These are phyloP conservation scores for Camelina neglecta DNA, from an alignment of 345 rosid genomes.

Conservation along the genomic window DNA sequence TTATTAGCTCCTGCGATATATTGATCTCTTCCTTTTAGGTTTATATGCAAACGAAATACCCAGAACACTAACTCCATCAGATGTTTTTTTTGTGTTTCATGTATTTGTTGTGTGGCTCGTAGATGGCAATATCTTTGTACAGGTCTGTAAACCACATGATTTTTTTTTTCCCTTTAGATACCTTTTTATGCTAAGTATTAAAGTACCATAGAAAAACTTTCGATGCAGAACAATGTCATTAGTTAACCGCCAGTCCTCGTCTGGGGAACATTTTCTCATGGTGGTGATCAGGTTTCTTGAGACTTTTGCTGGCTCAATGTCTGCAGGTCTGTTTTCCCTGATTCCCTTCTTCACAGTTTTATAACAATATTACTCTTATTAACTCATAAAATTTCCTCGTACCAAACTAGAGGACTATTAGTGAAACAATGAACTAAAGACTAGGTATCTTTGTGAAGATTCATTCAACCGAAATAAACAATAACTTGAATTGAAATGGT, in stretches of 20 bases:
- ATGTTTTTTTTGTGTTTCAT: constrained; percentile 11
- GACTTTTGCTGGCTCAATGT: constrained; percentile 93
- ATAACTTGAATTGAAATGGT: not conserved
- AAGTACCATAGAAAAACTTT: not conserved
- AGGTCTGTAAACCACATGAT: constrained; percentile 53
- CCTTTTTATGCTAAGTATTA: constrained; percentile 6
- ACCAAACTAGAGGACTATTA: constrained; percentile 11
- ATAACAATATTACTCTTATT: constrained; percentile 13
- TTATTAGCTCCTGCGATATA: constrained; percentile 10
- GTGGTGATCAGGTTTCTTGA: constrained; percentile 89
- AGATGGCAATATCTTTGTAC: constrained; percentile 98
- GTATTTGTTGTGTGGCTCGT: constrained; percentile 32
- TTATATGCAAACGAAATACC: constrained; percentile 25
- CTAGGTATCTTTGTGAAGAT: constrained; percentile 7
- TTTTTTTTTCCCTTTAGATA: constrained; percentile 2
- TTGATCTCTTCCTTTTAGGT: constrained; percentile 14
- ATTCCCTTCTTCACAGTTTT: constrained; percentile 1
- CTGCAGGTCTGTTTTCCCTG: constrained; percentile 66
- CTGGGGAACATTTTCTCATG: constrained; percentile 73
- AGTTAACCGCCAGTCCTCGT: constrained; percentile 62
- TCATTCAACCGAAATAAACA: constrained; percentile 16
- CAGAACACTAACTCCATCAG: constrained; percentile 27
- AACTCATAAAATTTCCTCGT: constrained; percentile 1
- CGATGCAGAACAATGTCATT: constrained; percentile 86
- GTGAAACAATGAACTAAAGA: not conserved